Evolutionary conservation across 2,329 filamentous ascomycete species (phyloP), one percentile per base, ranked within the genome.

Genomic region (Penicillium frequentans): DNA sequence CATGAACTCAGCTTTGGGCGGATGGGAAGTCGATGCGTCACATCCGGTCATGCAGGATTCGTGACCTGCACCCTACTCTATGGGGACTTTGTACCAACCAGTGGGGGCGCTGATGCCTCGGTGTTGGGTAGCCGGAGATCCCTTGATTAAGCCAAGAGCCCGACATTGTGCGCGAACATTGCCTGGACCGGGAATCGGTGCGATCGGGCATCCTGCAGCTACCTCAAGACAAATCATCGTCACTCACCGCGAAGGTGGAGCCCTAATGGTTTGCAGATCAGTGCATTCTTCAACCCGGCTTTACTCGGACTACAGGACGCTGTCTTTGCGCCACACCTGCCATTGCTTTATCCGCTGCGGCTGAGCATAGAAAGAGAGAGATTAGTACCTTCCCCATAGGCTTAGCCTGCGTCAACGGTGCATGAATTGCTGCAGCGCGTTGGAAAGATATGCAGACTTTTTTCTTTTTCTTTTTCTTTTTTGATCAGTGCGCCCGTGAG

Each of bases 291-390:
- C 31, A 24, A 55, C 46, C 27, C 43, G 48, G 45, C 45, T 21
- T 53, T 59, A 37, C 56, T 49, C 55, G 56, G 59, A 56, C 56
- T 59, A 57, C 46, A 47, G n/a, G 44, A 23, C 13, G n/a, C 16
- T 39, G 16, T 50, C 37, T 54, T 26, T 62, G 57, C 59, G 59
- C 59, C 62, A 64, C 61, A 57, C 35, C 27, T 54, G 58, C 44
- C 55, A 42, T 49, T 51, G 31, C 44, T 19, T 51, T 19, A 33
- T 24, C 42, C 46, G 54, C 51, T 63, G 56, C 58, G 47, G 62
- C 60, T 58, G 62, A 55, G 24, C 16, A 27, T 42, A 13, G 10
- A 10, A 5, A 14, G 39, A 37, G 42, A 39, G 24, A 51, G 31
- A 37, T n/a, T 11, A 35, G 45, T 11, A n/a, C 23, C 16, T 54